Evolutionary conservation across 345 rosid species (phyloP).

Genomic region (Arabidopsis arenosa): DNA sequence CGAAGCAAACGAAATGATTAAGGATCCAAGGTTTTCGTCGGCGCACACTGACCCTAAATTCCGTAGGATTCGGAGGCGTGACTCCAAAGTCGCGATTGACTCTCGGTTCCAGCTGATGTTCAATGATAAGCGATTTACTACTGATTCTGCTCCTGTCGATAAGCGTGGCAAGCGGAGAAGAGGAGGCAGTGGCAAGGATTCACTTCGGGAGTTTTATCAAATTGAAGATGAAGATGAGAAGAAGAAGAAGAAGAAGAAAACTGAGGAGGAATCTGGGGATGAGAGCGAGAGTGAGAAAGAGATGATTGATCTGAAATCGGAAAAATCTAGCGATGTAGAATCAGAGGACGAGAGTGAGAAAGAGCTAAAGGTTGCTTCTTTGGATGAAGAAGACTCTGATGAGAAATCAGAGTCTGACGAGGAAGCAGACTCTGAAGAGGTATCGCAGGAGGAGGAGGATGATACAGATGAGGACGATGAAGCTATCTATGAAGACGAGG

Average conservation of each 20-base stretch:
- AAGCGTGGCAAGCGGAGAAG: slow-evolving; percentile 79
- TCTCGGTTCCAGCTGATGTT: slow-evolving; percentile 68
- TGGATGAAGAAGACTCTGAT: slow-evolving; percentile 50
- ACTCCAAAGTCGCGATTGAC: slow-evolving; percentile 73
- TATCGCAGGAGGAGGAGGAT: slow-evolving; percentile 44
- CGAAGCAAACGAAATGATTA: slow-evolving; percentile 44
- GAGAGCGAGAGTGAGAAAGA: slow-evolving; percentile 44
- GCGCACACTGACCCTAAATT: slow-evolving; percentile 86
- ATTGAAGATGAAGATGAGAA: slow-evolving; percentile 43
- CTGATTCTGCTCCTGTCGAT: slow-evolving; percentile 66
- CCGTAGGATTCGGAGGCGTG: slow-evolving; percentile 69
- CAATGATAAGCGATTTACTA: slow-evolving; percentile 61
- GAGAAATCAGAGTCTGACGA: slow-evolving; percentile 49
- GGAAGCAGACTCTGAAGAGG: slow-evolving; percentile 43
- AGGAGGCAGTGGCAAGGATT: slow-evolving; percentile 45
- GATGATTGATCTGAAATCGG: slow-evolving; percentile 30
- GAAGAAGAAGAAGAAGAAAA: slow-evolving; percentile 8
- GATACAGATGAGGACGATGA: slow-evolving; percentile 65
- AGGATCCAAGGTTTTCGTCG: slow-evolving; percentile 71
- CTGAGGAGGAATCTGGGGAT: slow-evolving; percentile 37
- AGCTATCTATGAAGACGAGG: slow-evolving; percentile 57
- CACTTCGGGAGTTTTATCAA: slow-evolving; percentile 73
- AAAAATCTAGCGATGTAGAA: slow-evolving; percentile 22
- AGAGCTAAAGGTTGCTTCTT: slow-evolving; percentile 40
- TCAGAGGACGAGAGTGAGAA: slow-evolving; percentile 34